phyloP scores from a whole-genome alignment of 1,284 basidiomycete species.

The Schizophyllum commune region DNA sequence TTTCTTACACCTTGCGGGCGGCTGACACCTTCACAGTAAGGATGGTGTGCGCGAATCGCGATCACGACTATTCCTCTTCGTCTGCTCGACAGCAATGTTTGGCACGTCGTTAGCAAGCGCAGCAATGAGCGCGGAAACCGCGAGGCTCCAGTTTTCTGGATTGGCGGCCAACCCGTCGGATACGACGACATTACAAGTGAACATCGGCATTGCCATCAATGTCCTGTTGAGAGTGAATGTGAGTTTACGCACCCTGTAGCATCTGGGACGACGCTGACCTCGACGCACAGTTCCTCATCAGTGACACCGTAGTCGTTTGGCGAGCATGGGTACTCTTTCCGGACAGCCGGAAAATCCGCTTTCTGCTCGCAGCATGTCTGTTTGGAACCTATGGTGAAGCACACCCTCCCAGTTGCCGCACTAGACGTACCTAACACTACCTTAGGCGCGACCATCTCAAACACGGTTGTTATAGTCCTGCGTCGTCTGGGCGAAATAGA shows the following conservation, averaged over 20 bases:
- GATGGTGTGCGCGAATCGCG: background rate
- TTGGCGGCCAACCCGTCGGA: background rate
- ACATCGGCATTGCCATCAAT: background rate
- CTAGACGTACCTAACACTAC: background rate
- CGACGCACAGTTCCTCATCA: background rate
- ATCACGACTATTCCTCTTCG: background rate
- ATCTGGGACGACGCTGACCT: background rate
- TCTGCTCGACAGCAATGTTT: background rate
- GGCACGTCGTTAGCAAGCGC: background rate
- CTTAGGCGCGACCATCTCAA: background rate
- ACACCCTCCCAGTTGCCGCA: background rate
- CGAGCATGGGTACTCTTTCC: conserved; percentile 7
- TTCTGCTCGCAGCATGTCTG: background rate
- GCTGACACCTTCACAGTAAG: background rate
- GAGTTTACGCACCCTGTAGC: background rate
- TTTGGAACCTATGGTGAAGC: conserved; percentile 3
- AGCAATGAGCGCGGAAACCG: background rate
- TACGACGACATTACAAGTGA: background rate
- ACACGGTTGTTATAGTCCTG: conserved; percentile 2
- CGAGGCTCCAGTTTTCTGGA: background rate
- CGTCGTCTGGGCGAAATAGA: background rate
- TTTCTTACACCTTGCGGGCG: background rate
- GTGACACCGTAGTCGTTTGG: conserved; percentile 6
- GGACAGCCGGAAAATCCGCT: background rate
- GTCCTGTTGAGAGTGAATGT: background rate